phyloP scores from a whole-genome alignment of 2,329 filamentous ascomycete genomes.

The Alternaria consortialis region DNA sequence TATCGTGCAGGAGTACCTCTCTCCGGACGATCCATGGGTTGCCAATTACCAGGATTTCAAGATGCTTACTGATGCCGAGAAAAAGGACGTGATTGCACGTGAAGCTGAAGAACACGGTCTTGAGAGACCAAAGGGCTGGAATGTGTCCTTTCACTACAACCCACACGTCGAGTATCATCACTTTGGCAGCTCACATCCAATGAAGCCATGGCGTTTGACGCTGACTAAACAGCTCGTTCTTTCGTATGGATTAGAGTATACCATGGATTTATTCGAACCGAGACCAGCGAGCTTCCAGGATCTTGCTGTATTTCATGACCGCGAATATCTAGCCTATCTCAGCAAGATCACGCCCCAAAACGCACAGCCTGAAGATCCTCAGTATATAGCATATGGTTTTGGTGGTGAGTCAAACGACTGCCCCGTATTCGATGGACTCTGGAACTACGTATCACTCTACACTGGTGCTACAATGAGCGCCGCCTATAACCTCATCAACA shows the following conservation, averaged over 20 bases:
- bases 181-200: slow-evolving; percentile 95
- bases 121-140: slow-evolving; percentile 82
- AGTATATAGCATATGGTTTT: slow-evolving; percentile 76
- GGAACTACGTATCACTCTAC: slow-evolving; percentile 93
- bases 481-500: slow-evolving; percentile 84
- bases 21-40: slow-evolving; percentile 37
- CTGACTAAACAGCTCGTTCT: slow-evolving; percentile 94
- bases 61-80: slow-evolving; percentile 41
- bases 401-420: slow-evolving; percentile 78
- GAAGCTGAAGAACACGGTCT: slow-evolving; percentile 72
- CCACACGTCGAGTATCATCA: slow-evolving; percentile 95
- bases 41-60: slow-evolving; percentile 46
- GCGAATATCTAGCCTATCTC: slow-evolving; percentile 91
- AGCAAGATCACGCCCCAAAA: slow-evolving; percentile 61
- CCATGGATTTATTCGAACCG: slow-evolving; percentile 93
- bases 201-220: slow-evolving; percentile 98
- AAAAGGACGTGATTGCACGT: slow-evolving; percentile 62
- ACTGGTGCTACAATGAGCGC: slow-evolving; percentile 91
- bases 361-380: slow-evolving; percentile 53
- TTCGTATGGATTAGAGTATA: slow-evolving; percentile 93
- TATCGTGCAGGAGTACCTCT: slow-evolving; percentile 49
- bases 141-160: slow-evolving; percentile 94
- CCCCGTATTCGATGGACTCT: slow-evolving; percentile 94
- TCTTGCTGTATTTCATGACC: slow-evolving; percentile 83
- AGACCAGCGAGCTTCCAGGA: slow-evolving; percentile 87